Evolutionary conservation across 257 asterid genomes (phyloP), one percentile per base, ranked within the genome.

Genomic region (Solanum infundibuliforme): DNA sequence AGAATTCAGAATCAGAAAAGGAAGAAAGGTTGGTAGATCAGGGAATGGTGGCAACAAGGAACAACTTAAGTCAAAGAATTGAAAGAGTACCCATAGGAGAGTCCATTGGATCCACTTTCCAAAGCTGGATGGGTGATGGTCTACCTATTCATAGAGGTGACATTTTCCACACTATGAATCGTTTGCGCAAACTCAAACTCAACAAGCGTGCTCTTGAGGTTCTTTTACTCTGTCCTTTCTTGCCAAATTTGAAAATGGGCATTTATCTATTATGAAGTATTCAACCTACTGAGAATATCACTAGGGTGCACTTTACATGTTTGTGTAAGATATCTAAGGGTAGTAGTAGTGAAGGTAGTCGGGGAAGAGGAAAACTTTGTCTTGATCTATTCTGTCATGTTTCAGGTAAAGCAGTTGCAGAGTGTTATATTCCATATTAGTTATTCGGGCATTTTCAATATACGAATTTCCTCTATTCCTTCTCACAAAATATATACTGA

Each of bases 61-160:
- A 88, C 87, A 94, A 90, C 88, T 90, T 96, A 88, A 94, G 98
- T 91, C 87, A 88, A 66, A 92, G 93, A 90, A 93, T 96, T 60
- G 99, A 95, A 90, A 94, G 91, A 52, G 88, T 96, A 75, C 90
- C 87, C 29, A 90, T 88, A 90, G 94, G 94, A 76, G 93, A 93
- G 79, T 82, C 95, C 18, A 92, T 96, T 60, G 91, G 92, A 55
- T 89, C 93, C 75, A 98, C 99, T 81, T 96, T 96, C 90, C 98
- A 90, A 88, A 86, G 95, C 89, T 96, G 98, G 99, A 96, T 95
- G 99, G 97, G 98, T 82, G 96, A 96, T 90, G 99, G 99, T 41
- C 87, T 94, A 23, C 98, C 99, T 77, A 84, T 96, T 88, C 96
- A 92, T 84, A 92, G 95, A 83, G 96, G 97, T 87, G 94, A 96